Evolutionary conservation across 2,329 filamentous ascomycete species (phyloP).

Genomic region (Phialophora tarda): DNA sequence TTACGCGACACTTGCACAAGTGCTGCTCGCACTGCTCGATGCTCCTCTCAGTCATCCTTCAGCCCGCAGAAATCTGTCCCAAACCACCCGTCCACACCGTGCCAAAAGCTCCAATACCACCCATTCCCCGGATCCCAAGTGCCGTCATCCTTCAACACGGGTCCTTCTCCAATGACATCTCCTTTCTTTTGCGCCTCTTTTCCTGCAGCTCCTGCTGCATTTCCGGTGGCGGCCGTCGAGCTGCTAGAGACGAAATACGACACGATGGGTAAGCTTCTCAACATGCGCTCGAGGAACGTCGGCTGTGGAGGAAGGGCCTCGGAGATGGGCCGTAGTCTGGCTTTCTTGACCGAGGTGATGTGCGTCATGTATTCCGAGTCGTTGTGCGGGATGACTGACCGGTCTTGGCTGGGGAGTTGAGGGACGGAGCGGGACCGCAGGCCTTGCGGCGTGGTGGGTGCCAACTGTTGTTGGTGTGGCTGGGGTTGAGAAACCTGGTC

Average conservation of each 20-base stretch:
- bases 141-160: slow-evolving; percentile 53
- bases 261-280: slow-evolving; percentile 70
- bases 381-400: slow-evolving; percentile 41
- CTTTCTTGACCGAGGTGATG: slow-evolving; percentile 68
- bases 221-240: slow-evolving; percentile 13
- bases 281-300: slow-evolving; percentile 66
- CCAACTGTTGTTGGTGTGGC: slow-evolving; percentile 28
- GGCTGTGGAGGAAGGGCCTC: slow-evolving; percentile 73
- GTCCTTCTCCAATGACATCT: slow-evolving; percentile 55
- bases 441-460: slow-evolving; percentile 42
- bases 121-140: slow-evolving; percentile 43
- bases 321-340: slow-evolving; percentile 69
- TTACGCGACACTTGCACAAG: neutral
- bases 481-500: slow-evolving; percentile 25
- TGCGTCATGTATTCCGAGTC: slow-evolving; percentile 58
- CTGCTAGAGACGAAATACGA: slow-evolving; percentile 67
- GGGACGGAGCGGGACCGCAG: slow-evolving; percentile 39
- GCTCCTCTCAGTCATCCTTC: slow-evolving; percentile 51
- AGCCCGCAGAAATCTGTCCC: slow-evolving; percentile 67
- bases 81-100: slow-evolving; percentile 60
- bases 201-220: neutral
- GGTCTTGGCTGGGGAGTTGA: slow-evolving; percentile 29
- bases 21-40: neutral
- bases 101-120: slow-evolving; percentile 65
- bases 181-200: slow-evolving; percentile 26